Evolutionary conservation across 805 yeast species (phyloP).

Genomic region (Wickerhamiella azymoides): DNA sequence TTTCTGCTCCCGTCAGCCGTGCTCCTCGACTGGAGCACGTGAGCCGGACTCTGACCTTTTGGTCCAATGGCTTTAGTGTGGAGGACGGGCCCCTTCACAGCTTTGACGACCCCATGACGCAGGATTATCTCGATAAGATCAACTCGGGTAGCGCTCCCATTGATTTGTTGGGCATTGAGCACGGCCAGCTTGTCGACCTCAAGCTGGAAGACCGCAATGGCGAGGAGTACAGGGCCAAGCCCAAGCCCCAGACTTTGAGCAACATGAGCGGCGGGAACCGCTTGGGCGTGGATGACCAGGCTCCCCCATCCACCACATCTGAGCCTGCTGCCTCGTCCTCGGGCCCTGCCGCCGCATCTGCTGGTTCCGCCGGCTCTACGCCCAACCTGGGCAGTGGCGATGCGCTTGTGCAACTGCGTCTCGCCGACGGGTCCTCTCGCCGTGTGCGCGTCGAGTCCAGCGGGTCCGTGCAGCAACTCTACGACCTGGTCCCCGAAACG

Average conservation of each 20-base stretch:
- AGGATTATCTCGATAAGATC: conserved; percentile 60
- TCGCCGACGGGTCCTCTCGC: conserved; percentile 54
- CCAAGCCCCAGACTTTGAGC: conserved; percentile 49
- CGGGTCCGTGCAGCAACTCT: conserved; percentile 53
- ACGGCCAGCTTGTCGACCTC: conserved; percentile 90
- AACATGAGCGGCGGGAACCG: conserved; percentile 59
- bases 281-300: conserved; percentile 80
- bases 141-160: conserved; percentile 87
- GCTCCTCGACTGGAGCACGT: conserved; percentile 33
- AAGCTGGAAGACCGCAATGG: conserved; percentile 68
- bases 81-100: conserved; percentile 79
- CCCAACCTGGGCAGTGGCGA: conserved; percentile 35
- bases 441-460: conserved; percentile 49
- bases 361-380: too few species aligned
- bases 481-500: conserved; percentile 44
- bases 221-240: conserved; percentile 67
- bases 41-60: conserved; percentile 72
- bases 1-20: conserved; percentile 15
- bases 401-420: conserved; percentile 63
- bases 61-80: conserved; percentile 93
- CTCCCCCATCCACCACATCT: conserved; percentile 27
- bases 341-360: conserved; percentile 13
- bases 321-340: conserved; percentile 8
- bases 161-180: conserved; percentile 62
- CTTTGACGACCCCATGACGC: conserved; percentile 88